A percentile compares a stretch with the other conserved stretches of the same genome.
phyloP scores from a whole-genome alignment of 2,329 filamentous ascomycete genomes.

The Periconia macrospinosa region DNA sequence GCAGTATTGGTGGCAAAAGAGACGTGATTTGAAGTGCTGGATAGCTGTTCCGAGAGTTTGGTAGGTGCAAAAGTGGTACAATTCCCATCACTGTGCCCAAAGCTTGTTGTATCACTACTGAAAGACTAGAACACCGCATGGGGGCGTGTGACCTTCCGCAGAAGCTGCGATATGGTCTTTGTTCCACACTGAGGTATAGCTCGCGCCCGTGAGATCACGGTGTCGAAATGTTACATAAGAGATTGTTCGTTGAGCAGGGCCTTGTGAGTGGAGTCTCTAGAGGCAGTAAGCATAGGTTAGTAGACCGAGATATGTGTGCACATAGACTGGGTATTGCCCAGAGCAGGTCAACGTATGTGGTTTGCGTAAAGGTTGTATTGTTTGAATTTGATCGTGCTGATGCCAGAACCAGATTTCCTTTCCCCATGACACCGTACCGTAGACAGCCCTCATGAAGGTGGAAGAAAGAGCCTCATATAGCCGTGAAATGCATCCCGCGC shows the following conservation, averaged over 20 bases:
- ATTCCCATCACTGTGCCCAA: not conserved
- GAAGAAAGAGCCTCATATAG: slow-evolving; percentile 29
- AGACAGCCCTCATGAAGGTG: slow-evolving; percentile 26
- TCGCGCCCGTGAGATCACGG: not conserved
- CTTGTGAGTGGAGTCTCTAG: no score
- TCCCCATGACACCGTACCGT: slow-evolving; percentile 39
- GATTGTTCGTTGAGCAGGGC: no score
- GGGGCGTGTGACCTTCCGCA: not conserved
- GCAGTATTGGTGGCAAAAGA: not conserved
- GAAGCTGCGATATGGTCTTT: not conserved
- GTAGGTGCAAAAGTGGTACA: no score
- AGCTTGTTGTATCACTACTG: not conserved
- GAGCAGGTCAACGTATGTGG: not conserved
- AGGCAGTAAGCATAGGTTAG: not conserved
- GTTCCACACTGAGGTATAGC: not conserved
- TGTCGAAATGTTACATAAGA: no score
- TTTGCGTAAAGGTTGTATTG: slow-evolving; percentile 12
- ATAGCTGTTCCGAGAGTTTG: no score
- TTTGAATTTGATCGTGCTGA: slow-evolving; percentile 36
- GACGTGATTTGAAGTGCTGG: no score
- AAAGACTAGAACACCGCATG: not conserved
- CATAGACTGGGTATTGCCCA: not conserved
- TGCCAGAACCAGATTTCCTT: slow-evolving; percentile 29
- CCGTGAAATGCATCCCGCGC: slow-evolving; percentile 32
- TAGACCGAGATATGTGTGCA: not conserved